Evolutionary conservation across 805 yeast genomes (phyloP).

Genomic region (Starmerella etchellsii): DNA sequence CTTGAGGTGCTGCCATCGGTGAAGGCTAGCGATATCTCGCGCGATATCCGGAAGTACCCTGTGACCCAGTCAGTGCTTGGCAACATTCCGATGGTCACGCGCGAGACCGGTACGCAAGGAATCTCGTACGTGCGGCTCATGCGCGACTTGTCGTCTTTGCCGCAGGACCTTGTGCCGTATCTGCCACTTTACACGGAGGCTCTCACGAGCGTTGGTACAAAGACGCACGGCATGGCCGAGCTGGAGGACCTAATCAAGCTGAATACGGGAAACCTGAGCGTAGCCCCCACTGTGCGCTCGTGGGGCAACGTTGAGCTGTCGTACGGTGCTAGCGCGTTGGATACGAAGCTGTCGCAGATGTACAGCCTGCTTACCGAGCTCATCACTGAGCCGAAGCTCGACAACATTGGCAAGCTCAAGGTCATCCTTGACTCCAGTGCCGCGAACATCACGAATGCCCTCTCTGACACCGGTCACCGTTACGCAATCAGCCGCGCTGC

Average conservation of each 20-base stretch:
- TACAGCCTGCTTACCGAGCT: slow-evolving; percentile 57
- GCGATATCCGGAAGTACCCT: slow-evolving; percentile 34
- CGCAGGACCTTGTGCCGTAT: slow-evolving; percentile 50
- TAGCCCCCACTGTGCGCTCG: slow-evolving; percentile 28
- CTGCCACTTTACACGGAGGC: slow-evolving; percentile 69
- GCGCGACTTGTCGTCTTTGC: slow-evolving; percentile 46
- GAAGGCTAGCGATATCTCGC: slow-evolving; percentile 57
- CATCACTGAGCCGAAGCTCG: slow-evolving; percentile 55
- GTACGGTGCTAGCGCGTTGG: slow-evolving; percentile 30
- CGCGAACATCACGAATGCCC: slow-evolving; percentile 61
- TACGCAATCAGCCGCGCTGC: slow-evolving; percentile 61
- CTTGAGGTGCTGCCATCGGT: slow-evolving; percentile 70
- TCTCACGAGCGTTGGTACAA: slow-evolving; percentile 79
- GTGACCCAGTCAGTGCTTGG: slow-evolving; percentile 12
- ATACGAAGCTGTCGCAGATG: slow-evolving; percentile 46
- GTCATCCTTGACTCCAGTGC: slow-evolving; percentile 61
- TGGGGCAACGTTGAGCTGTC: slow-evolving; percentile 16
- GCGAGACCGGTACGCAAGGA: slow-evolving; percentile 38
- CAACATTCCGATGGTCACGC: slow-evolving; percentile 19
- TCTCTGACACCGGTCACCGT: slow-evolving; percentile 80
- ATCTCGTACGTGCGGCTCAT: slow-evolving; percentile 62
- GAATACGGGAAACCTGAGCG: slow-evolving; percentile 71
- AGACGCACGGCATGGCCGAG: slow-evolving; percentile 48
- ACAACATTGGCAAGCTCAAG: slow-evolving; percentile 51
- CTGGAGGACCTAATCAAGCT: slow-evolving; percentile 75